Conservation (phyloP, 1,139 yeast species). For the Geotrichum armillariae region DNA sequence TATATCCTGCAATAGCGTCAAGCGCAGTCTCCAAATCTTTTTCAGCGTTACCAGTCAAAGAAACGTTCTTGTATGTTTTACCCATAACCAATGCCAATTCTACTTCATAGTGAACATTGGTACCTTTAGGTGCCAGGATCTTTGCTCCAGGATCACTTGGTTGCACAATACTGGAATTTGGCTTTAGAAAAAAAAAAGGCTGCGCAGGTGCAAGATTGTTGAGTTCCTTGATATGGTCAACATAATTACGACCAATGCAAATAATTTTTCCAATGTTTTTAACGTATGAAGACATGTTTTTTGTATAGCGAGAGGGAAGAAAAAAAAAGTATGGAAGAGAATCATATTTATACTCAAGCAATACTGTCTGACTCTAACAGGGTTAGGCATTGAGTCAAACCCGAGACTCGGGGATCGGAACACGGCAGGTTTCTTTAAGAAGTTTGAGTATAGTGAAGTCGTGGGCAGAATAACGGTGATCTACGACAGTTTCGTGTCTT, state of each 20-base stretch:
- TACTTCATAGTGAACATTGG: conserved; percentile 84
- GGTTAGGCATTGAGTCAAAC: too few relatives aligned
- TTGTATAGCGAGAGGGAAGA: too few relatives aligned
- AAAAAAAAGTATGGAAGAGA: too few relatives aligned
- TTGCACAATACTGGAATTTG: conserved; percentile 47
- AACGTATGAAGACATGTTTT: not conserved
- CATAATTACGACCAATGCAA: conserved; percentile 95
- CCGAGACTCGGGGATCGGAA: too few relatives aligned
- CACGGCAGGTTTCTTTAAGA: too few relatives aligned
- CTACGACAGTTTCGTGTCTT: too few relatives aligned
- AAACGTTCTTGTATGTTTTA: conserved; percentile 59
- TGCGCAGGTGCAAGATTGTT: conserved; percentile 71
- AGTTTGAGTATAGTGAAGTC: too few relatives aligned
- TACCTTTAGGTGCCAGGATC: conserved; percentile 79
- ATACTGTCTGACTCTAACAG: too few relatives aligned
- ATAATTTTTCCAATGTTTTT: not conserved
- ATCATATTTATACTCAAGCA: too few relatives aligned
- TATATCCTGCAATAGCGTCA: conserved; percentile 79
- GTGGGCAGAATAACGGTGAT: too few relatives aligned
- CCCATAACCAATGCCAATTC: conserved; percentile 83
- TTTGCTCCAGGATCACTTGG: conserved; percentile 62
- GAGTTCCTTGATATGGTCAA: conserved; percentile 88
- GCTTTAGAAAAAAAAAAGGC: conserved; percentile 92
- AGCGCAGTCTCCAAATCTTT: conserved; percentile 45
- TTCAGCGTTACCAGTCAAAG: conserved; percentile 57